Conservation (phyloP, 2,329 filamentous ascomycete genomes). For the Orbilia blumenaviensis region DNA sequence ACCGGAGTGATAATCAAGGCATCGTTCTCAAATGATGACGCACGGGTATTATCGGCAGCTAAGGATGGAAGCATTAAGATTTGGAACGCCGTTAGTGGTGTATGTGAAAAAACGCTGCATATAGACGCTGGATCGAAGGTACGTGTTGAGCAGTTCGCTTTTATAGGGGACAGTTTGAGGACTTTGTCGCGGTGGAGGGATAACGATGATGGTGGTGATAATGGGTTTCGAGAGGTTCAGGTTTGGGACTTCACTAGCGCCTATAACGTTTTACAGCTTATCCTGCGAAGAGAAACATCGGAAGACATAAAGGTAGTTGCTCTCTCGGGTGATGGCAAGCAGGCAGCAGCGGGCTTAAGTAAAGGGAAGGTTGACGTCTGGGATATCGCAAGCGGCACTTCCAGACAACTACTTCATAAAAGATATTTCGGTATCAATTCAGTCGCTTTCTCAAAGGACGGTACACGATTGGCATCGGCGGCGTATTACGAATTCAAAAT, state of each 20-base stretch:
- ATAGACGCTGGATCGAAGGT: background rate
- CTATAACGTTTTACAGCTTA: too few relatives aligned
- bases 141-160: too few relatives aligned
- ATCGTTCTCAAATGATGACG: background rate
- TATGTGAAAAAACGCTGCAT: background rate
- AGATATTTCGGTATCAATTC: too few relatives aligned
- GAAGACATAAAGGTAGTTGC: too few relatives aligned
- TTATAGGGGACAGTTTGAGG: too few relatives aligned
- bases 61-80: background rate
- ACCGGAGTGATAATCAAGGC: too few relatives aligned
- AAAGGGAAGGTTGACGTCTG: background rate
- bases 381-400: too few relatives aligned
- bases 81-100: background rate
- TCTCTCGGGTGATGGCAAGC: background rate
- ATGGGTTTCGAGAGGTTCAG: too few relatives aligned
- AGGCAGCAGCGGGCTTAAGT: background rate
- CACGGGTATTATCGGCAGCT: background rate
- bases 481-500: background rate
- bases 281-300: too few relatives aligned
- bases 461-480: background rate
- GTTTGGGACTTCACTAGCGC: conserved; percentile 3
- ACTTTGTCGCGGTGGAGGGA: background rate
- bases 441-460: too few relatives aligned
- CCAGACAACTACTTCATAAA: too few relatives aligned
- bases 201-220: background rate